A percentile compares a stretch with the other conserved stretches of the same genome.
Conservation (phyloP, 2,329 filamentous ascomycete genomes). For the Epicoccum nigrum region DNA sequence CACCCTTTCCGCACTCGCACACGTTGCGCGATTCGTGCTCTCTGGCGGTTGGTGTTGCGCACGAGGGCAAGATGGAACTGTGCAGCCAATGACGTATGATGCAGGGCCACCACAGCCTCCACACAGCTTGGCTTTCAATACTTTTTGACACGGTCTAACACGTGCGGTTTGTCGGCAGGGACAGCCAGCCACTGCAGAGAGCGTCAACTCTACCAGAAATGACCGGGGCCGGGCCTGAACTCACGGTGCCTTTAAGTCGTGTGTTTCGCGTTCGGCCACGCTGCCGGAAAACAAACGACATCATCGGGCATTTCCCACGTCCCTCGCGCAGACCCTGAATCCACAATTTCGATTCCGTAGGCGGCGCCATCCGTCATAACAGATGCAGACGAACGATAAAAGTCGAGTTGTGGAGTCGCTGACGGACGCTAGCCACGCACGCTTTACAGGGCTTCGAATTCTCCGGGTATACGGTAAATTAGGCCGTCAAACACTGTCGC, state of each 20-base stretch:
- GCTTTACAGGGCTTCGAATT: conserved; percentile 18
- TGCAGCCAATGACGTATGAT: conserved; percentile 36
- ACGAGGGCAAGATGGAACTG: conserved; percentile 16
- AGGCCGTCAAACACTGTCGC: conserved; percentile 3
- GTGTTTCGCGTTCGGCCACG: conserved; percentile 4
- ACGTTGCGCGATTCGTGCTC: neutral
- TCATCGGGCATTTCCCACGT: conserved; percentile 25
- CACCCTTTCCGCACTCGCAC: conserved; percentile 11
- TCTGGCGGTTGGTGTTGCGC: conserved; percentile 15
- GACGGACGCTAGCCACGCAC: conserved; percentile 28
- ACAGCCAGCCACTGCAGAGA: conserved; percentile 13
- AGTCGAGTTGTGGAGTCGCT: conserved; percentile 14
- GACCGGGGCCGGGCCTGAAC: conserved; percentile 14
- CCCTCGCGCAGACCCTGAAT: conserved; percentile 22
- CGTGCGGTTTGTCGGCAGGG: conserved; percentile 7
- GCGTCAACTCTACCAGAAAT: conserved; percentile 7
- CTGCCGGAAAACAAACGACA: conserved; percentile 22
- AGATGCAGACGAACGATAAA: conserved; percentile 20
- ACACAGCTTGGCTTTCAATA: conserved; percentile 10
- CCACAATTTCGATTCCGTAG: conserved; percentile 12
- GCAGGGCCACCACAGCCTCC: conserved; percentile 18
- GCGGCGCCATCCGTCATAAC: conserved; percentile 29
- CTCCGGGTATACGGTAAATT: neutral
- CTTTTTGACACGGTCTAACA: conserved; percentile 6
- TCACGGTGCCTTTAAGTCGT: conserved; percentile 11